These are phyloP conservation scores for Alisma plantagoaquatica DNA, from an alignment of 106 monocot genomes.

Conservation along the genomic window DNA sequence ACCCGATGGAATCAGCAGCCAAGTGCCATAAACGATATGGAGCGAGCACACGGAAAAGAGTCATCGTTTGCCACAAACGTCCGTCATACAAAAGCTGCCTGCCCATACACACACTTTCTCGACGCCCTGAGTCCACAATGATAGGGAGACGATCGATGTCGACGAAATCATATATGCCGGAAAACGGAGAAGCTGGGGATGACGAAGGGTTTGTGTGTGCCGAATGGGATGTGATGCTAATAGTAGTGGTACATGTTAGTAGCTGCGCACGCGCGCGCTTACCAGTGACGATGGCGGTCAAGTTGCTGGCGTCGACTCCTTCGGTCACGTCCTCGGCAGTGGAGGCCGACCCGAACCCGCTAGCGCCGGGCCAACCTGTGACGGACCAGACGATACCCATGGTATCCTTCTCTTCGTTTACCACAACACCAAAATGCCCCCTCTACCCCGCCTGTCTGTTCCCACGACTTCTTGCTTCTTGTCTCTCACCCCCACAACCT, in stretches of 20 bases:
- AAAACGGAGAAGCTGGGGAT: not conserved
- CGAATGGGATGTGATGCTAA: not conserved
- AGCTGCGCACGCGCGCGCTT: too few species aligned
- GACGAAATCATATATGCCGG: too few species aligned
- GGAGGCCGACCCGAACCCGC: constrained; percentile 75
- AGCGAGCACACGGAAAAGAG: too few species aligned
- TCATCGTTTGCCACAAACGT: too few species aligned
- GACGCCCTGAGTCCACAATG: too few species aligned
- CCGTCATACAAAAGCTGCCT: too few species aligned
- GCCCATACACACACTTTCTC: too few species aligned
- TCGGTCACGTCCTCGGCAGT: constrained; percentile 83
- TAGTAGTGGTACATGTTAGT: too few species aligned
- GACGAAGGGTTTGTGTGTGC: not conserved
- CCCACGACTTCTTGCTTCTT: not conserved
- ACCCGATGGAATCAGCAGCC: too few species aligned
- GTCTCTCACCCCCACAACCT: not conserved
- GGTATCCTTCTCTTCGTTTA: too few species aligned
- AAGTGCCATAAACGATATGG: too few species aligned
- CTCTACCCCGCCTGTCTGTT: not conserved
- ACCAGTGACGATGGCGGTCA: constrained; percentile 92
- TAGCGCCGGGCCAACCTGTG: constrained; percentile 65
- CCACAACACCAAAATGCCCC: not conserved
- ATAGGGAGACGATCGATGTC: too few species aligned
- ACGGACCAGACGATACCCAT: constrained; percentile 61
- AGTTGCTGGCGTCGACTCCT: constrained; percentile 44